Base-by-base conservation (phyloP, 2,329 filamentous ascomycete genomes). In the Zalaria sp. region DNA sequence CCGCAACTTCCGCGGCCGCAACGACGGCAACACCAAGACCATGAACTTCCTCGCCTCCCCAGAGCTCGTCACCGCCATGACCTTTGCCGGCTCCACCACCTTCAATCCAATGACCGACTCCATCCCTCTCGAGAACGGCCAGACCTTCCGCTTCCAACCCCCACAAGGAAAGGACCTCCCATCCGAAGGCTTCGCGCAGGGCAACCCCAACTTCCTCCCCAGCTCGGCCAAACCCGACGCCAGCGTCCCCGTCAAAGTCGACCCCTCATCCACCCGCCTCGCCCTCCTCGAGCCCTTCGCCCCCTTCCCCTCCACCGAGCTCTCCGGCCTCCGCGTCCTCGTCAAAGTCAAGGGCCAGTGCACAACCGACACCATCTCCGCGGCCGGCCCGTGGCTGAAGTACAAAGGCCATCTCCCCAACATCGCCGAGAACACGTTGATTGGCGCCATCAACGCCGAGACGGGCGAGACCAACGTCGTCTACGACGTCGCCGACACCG, bases 41-140 rank as follows among this genome's bases (percentile, higher is more conserved):
- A 95, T 96, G 88, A 98, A 96, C 72, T 98, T 98, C 68, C 75
- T 98, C 40, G 89, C 91, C 6, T 95, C 88, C 0, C 91, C 91
- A 5, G 91, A 98, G 64, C 77, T 98, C 44, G 91, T 98, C 47
- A 96, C 91, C 4, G 91, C 91, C 39, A 89, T 98, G 79, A 77
- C 85, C 8, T 98, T 93, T 64, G 81, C 88, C 35, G 91, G 91
- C 41, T 78, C 75, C 41, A 96, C 89, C 25, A 91, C 46, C 38
- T 98, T 98, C 72, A 96, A 98, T 67, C 91, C 91, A 27, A 75
- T 94, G 62, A 93, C 84, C 8, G 91, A 98, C 63, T 72, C 74
- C 39, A 72, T 98, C 46, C 74, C 74, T 42, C 89, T 88, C 1
- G 78, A 88, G 2, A 80, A 80, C 39, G 91, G 91, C 48, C 72